Conservation (phyloP, 176 grass and related monocot species). For the Pharus latifolius region DNA sequence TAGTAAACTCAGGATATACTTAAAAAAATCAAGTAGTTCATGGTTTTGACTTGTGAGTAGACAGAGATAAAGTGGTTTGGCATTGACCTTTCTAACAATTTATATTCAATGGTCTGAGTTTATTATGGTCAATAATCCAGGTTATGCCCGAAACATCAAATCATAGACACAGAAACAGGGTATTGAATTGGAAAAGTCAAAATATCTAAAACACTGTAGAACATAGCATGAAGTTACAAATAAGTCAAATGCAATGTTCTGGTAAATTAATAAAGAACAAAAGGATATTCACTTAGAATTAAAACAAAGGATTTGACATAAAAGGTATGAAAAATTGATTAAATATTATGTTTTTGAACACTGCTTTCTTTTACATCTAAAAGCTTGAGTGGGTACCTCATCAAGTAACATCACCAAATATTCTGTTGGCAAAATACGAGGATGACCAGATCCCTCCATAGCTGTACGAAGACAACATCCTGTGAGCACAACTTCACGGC, state of each 20-base stretch:
- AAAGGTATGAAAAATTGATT: not conserved
- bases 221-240: too few relatives aligned
- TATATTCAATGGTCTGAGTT: not conserved
- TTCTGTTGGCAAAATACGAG: conserved; percentile 90
- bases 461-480: conserved; percentile 92
- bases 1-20: too few relatives aligned
- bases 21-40: not conserved
- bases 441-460: conserved; percentile 53
- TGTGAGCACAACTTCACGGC: conserved; percentile 76
- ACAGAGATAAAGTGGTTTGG: not conserved
- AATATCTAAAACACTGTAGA: too few relatives aligned
- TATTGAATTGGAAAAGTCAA: too few relatives aligned
- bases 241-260: too few relatives aligned
- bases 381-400: conserved; percentile 51
- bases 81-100: not conserved
- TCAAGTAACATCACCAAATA: conserved; percentile 82
- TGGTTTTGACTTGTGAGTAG: not conserved
- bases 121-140: too few relatives aligned
- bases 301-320: not conserved
- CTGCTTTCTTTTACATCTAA: not conserved
- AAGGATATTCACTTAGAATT: not conserved
- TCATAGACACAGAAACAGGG: too few relatives aligned
- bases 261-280: too few relatives aligned
- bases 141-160: too few relatives aligned
- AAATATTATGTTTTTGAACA: not conserved